phyloP scores from a whole-genome alignment of 176 grass and related monocot genomes.

The Tuctoria greenei region DNA sequence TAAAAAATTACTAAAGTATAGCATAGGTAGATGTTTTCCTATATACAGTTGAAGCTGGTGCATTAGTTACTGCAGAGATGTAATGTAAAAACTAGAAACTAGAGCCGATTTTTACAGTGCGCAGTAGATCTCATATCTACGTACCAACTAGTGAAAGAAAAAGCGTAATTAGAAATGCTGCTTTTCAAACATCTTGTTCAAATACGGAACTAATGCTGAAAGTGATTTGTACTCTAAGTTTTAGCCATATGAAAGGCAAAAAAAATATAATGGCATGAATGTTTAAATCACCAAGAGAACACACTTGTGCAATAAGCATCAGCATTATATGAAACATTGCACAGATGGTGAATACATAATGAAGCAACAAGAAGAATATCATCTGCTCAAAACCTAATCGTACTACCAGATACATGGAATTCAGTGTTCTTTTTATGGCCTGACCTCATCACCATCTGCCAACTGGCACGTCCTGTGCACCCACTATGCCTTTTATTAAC shows the following conservation, averaged over 20 bases:
- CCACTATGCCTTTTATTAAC: neutral
- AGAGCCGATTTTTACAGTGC: neutral
- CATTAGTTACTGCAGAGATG: neutral
- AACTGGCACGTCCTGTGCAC: neutral
- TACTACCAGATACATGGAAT: neutral
- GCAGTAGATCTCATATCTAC: neutral
- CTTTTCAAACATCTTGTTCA: too few relatives aligned
- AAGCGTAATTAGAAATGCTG: too few relatives aligned
- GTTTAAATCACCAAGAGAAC: neutral
- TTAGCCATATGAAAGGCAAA: neutral
- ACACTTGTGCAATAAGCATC: neutral
- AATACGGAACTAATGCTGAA: neutral
- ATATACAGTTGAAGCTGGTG: neutral
- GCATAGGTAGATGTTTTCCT: neutral
- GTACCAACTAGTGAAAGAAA: neutral
- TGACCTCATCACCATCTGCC: neutral
- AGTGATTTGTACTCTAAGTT: neutral
- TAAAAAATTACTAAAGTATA: neutral
- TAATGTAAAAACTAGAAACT: neutral
- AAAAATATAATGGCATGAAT: neutral
- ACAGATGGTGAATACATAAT: neutral
- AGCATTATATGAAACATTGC: neutral
- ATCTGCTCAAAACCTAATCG: neutral
- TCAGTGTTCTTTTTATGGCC: neutral
- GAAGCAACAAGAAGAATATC: slow-evolving; percentile 18